Conservation (phyloP, 75 land plant genomes). For the Picea glauca region DNA sequence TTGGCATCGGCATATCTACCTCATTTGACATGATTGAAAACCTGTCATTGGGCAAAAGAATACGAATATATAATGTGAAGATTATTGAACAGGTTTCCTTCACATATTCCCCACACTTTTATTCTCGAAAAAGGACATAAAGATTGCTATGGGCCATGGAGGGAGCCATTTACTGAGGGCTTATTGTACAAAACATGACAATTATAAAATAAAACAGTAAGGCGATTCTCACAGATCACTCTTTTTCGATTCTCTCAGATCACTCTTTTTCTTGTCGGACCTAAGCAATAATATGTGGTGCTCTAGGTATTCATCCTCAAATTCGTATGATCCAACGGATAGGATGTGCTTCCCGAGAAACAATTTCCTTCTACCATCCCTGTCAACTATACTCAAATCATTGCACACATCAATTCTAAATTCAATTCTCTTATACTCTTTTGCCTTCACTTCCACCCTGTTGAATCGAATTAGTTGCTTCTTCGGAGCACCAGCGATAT, state of each 20-base stretch:
- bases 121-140: no score
- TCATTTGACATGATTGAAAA: no score
- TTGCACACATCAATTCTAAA: conserved; percentile 54
- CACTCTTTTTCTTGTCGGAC: background rate
- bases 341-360: conserved; percentile 48
- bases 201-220: no score
- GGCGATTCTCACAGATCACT: background rate
- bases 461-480: conserved; percentile 62
- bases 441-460: conserved; percentile 46
- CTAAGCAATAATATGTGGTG: conserved; percentile 1
- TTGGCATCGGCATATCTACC: no score
- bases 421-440: conserved; percentile 19
- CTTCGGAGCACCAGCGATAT: conserved; percentile 12
- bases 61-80: no score
- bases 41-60: no score
- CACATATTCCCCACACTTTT: no score
- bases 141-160: no score
- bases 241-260: background rate
- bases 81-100: no score
- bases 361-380: conserved; percentile 50
- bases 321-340: conserved; percentile 28
- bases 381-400: conserved; percentile 57
- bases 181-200: no score
- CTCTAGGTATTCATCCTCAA: background rate
- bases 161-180: no score